Conservation (phyloP, 495 filamentous ascomycete species). For the Pseudoneurospora amorphoporcata region DNA sequence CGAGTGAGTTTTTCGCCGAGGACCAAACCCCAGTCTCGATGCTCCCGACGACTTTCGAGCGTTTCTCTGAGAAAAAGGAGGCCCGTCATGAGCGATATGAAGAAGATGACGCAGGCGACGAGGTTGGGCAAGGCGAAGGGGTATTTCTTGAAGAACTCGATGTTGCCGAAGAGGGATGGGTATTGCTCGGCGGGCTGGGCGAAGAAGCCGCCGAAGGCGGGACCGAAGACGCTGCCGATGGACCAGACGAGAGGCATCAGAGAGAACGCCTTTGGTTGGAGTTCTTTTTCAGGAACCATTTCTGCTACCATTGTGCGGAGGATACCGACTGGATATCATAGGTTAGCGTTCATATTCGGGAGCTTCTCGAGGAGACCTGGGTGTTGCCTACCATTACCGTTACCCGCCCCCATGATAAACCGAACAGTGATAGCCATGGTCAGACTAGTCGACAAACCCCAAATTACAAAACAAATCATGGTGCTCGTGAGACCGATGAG, state of each 20-base stretch:
- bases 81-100: slow-evolving; percentile 60
- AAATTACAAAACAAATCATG: slow-evolving; percentile 61
- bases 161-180: slow-evolving; percentile 55
- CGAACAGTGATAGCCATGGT: slow-evolving; percentile 61
- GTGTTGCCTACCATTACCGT: slow-evolving; percentile 47
- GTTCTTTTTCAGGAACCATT: slow-evolving; percentile 69
- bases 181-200: slow-evolving; percentile 64
- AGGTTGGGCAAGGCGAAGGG: slow-evolving; percentile 81
- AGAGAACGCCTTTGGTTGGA: slow-evolving; percentile 73
- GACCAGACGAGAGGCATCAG: slow-evolving; percentile 80
- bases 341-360: not conserved
- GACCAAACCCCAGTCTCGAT: slow-evolving; percentile 56
- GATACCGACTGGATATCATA: slow-evolving; percentile 42
- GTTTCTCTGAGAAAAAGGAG: slow-evolving; percentile 74
- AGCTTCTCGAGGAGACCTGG: not conserved
- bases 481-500: slow-evolving; percentile 59
- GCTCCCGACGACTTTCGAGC: slow-evolving; percentile 49
- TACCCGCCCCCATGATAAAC: slow-evolving; percentile 54
- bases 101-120: slow-evolving; percentile 58
- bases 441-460: slow-evolving; percentile 67
- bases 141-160: slow-evolving; percentile 55
- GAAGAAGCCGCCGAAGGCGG: slow-evolving; percentile 75
- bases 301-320: slow-evolving; percentile 62
- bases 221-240: slow-evolving; percentile 78
- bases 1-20: slow-evolving; percentile 47